Conservation (phyloP, 495 filamentous ascomycete genomes). For the Lineolata rhizophorae region DNA sequence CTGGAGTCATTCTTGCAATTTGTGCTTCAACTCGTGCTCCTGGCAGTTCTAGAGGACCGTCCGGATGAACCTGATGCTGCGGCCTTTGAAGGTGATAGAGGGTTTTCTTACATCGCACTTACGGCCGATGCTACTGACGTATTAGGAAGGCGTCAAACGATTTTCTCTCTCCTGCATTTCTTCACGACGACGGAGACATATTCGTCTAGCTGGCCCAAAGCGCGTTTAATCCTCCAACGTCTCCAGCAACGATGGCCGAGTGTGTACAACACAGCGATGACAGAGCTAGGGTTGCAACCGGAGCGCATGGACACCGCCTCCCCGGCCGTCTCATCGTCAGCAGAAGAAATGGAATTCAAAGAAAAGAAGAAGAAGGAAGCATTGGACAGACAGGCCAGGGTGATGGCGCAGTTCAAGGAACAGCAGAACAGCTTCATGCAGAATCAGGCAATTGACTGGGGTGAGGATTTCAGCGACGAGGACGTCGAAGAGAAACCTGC, state of each 20-base stretch:
- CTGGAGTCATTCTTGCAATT: slow-evolving; percentile 84
- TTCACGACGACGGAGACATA: slow-evolving; percentile 53
- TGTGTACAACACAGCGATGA: slow-evolving; percentile 35
- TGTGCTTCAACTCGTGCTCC: slow-evolving; percentile 63
- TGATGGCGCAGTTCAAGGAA: slow-evolving; percentile 94
- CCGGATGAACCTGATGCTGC: slow-evolving; percentile 30
- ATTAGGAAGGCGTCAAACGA: too few species aligned
- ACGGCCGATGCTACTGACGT: slow-evolving; percentile 30
- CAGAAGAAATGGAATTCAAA: too few species aligned
- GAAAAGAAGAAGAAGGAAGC: slow-evolving; percentile 80
- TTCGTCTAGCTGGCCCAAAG: slow-evolving; percentile 64
- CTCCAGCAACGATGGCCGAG: slow-evolving; percentile 63
- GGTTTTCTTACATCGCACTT: slow-evolving; percentile 50
- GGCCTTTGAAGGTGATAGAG: slow-evolving; percentile 23
- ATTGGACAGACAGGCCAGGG: slow-evolving; percentile 63
- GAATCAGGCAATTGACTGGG: slow-evolving; percentile 74
- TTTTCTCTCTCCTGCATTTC: slow-evolving; percentile 22
- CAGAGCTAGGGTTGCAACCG: slow-evolving; percentile 26
- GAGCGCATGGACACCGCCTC: slow-evolving; percentile 35
- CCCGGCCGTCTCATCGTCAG: slow-evolving; percentile 27
- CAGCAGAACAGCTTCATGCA: slow-evolving; percentile 88
- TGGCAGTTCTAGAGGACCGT: slow-evolving; percentile 65
- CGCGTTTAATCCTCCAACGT: slow-evolving; percentile 61
- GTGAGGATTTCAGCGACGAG: slow-evolving; percentile 42
- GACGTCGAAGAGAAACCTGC: slow-evolving; percentile 36